These are phyloP conservation scores for Chrysoporthe puriensis DNA, from an alignment of 2,329 filamentous ascomycete genomes.

Conservation along the genomic window DNA sequence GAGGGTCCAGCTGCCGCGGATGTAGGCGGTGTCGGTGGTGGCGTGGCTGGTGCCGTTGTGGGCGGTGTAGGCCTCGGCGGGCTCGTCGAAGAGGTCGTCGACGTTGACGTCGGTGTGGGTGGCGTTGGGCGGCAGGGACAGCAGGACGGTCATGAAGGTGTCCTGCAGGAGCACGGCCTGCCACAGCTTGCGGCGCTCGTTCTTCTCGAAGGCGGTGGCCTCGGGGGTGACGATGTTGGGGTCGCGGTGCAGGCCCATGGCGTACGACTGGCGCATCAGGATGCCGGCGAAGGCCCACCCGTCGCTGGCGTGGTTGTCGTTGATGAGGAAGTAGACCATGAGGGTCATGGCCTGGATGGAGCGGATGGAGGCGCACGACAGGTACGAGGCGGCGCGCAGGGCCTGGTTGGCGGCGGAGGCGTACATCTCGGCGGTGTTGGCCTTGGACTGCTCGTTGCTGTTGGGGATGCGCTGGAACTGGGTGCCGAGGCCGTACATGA, in stretches of 20 bases:
- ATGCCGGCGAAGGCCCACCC: conserved; percentile 83
- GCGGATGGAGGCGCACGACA: conserved; percentile 72
- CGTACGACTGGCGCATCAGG: conserved; percentile 76
- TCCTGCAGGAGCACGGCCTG: conserved; percentile 81
- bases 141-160: conserved; percentile 77
- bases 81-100: conserved; percentile 71
- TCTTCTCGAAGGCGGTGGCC: conserved; percentile 72
- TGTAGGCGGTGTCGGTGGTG: conserved; percentile 70
- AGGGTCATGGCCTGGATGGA: conserved; percentile 82
- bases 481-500: conserved; percentile 77
- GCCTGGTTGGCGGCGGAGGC: conserved; percentile 80
- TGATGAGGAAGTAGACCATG: conserved; percentile 83
- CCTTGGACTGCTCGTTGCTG: conserved; percentile 54
- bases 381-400: conserved; percentile 73
- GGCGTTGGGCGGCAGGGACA: conserved; percentile 76
- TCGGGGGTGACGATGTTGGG: conserved; percentile 73
- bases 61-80: conserved; percentile 39
- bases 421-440: conserved; percentile 80
- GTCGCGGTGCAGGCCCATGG: conserved; percentile 79
- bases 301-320: conserved; percentile 82
- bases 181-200: conserved; percentile 79
- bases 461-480: conserved; percentile 67
- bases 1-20: conserved; percentile 77
- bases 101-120: conserved; percentile 81
- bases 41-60: conserved; percentile 59